Base-by-base conservation (phyloP, 352 stramenopile species). In the Bremia lactucae region DNA sequence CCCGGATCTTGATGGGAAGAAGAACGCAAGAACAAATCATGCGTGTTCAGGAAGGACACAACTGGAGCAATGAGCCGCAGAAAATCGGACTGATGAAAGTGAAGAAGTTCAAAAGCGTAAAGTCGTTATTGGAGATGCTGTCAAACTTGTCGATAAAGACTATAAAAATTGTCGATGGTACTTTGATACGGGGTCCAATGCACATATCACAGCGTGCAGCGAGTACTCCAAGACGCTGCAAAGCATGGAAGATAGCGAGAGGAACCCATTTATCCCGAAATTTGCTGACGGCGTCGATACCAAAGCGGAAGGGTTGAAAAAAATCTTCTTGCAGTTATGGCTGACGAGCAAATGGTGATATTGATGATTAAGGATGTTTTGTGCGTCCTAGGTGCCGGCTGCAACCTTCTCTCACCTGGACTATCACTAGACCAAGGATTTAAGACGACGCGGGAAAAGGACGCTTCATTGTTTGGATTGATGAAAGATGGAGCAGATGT, bases 381-480 rank as follows among this genome's bases (percentile, higher is more conserved):
- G 7, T 48, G 44, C 13, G 49, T 56, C 5, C 41, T 36, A 8
- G 19, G 24, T 9, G 42, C 49, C 15, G 49, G 42, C 2, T 48
- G 42, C 18, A 58, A 58, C 15, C 15, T 58, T 2, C 44, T 58
- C 13, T 52, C 42, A 6, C 42, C 42, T 20, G 29, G 49, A 18
- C 31, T 35, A 33, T 29, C 49, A 31, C 21, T 43, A 11, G 22
- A 43, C 6, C 48, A 55, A 18, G 39, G 34, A 0, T 55, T 49
- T 31, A 35, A 38, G 41, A 56, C 50, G 40, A 34, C 40, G 11
- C 46, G 35, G 49, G 41, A 47, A 6, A 13, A 28, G 11, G 36
- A 49, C 2, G 1, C 22, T 3, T 18, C n/a, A 18, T 10, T 49
- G n/a, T 56, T 56, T n/a, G 35, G 35, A 0, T 41, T 50, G 42